phyloP scores from a whole-genome alignment of 2,329 filamentous ascomycete species.

The Cucurbitaria berberidis region DNA sequence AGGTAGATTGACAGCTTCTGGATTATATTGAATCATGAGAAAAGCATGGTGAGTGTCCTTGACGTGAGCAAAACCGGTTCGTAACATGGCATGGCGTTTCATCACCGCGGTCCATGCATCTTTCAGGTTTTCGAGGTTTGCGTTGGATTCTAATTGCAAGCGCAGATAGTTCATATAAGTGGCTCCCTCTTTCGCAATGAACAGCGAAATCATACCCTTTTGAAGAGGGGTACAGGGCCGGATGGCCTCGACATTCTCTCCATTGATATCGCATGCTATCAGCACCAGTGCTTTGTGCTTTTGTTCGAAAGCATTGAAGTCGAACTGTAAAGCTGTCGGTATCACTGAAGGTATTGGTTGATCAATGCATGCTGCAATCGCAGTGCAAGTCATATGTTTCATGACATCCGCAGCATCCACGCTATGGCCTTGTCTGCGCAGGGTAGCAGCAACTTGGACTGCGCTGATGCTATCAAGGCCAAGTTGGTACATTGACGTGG shows the following conservation, averaged over 20 bases:
- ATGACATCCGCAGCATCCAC: constrained; percentile 77
- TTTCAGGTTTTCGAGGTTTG: constrained; percentile 54
- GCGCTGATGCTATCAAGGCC: constrained; percentile 92
- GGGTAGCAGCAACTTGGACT: constrained; percentile 72
- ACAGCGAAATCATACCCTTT: constrained; percentile 78
- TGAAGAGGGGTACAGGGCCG: constrained; percentile 83
- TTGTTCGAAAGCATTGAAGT: constrained; percentile 61
- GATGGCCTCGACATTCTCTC: constrained; percentile 60
- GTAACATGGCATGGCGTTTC: constrained; percentile 70
- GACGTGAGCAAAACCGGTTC: constrained; percentile 73
- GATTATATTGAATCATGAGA: constrained; percentile 72
- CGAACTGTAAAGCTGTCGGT: constrained; percentile 32
- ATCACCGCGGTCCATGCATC: constrained; percentile 66
- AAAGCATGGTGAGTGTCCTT: constrained; percentile 68
- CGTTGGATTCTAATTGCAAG: constrained; percentile 55
- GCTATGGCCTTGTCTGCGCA: constrained; percentile 65
- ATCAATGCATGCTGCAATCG: constrained; percentile 37
- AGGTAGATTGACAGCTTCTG: constrained; percentile 45
- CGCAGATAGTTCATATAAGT: constrained; percentile 79
- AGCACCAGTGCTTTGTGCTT: constrained; percentile 48
- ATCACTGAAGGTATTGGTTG: background rate
- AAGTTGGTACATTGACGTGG: constrained; percentile 82
- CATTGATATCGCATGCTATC: constrained; percentile 35
- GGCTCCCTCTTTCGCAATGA: constrained; percentile 67
- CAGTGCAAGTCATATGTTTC: constrained; percentile 53